phyloP scores from a whole-genome alignment of 257 asterid genomes.

The Lycium barbarum region DNA sequence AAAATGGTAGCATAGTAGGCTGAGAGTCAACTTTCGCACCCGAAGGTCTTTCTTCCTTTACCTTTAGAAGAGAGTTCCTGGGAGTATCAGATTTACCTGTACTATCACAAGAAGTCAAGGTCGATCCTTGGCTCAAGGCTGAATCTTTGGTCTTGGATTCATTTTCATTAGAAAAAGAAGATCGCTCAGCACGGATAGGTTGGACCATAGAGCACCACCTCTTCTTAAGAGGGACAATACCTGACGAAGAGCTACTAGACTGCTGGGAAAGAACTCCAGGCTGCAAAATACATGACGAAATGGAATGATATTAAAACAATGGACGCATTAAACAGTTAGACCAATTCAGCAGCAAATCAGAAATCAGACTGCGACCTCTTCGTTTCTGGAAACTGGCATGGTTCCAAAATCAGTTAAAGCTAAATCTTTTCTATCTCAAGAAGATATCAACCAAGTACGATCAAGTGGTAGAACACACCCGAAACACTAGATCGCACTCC shows the following conservation, averaged over 20 bases:
- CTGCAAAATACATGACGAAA: slow-evolving; percentile 39
- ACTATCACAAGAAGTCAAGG: slow-evolving; percentile 32
- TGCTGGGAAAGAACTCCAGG: slow-evolving; percentile 48
- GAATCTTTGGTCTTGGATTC: slow-evolving; percentile 40
- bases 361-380: slow-evolving; percentile 23
- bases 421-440: not conserved
- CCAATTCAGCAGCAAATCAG: slow-evolving; percentile 21
- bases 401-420: slow-evolving; percentile 19
- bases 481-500: slow-evolving; percentile 12
- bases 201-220: slow-evolving; percentile 61
- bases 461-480: slow-evolving; percentile 30
- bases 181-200: slow-evolving; percentile 52
- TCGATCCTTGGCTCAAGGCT: slow-evolving; percentile 36
- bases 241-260: slow-evolving; percentile 51
- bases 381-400: slow-evolving; percentile 25
- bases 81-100: slow-evolving; percentile 43
- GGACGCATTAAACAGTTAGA: not conserved
- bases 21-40: slow-evolving; percentile 25
- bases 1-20: slow-evolving; percentile 36
- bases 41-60: slow-evolving; percentile 43
- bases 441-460: slow-evolving; percentile 15
- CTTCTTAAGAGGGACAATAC: slow-evolving; percentile 73
- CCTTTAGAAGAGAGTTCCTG: slow-evolving; percentile 38
- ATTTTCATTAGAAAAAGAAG: slow-evolving; percentile 35
- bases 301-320: not conserved